phyloP scores from a whole-genome alignment of 1,284 basidiomycete species.

The Rhizopogon hawkerae region DNA sequence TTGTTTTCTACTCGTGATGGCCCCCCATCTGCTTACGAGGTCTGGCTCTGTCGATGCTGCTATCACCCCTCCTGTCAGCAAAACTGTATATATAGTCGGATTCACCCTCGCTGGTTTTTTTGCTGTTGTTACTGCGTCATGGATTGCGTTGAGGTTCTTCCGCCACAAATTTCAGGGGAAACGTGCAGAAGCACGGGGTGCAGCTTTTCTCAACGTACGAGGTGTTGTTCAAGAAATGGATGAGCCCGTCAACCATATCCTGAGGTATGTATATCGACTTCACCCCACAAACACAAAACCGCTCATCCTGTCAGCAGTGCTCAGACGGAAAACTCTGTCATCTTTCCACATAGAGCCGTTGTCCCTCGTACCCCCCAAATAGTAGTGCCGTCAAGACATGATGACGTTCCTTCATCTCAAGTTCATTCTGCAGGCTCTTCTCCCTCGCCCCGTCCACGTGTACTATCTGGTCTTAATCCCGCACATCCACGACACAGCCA shows the following conservation, averaged over 20 bases:
- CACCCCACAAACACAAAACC: neutral
- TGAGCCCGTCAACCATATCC: conserved; percentile 3
- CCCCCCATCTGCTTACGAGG: conserved; percentile 12
- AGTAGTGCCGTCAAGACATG: neutral
- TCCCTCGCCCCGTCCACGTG: conserved; percentile 17
- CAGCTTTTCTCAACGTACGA: conserved; percentile 41
- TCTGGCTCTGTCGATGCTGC: neutral
- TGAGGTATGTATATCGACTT: neutral
- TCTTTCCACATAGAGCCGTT: conserved; percentile 45
- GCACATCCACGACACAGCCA: conserved; percentile 12
- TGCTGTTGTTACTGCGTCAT: conserved; percentile 30
- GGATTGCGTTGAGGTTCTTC: conserved; percentile 32
- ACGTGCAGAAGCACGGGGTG: conserved; percentile 30
- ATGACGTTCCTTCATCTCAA: conserved; percentile 32
- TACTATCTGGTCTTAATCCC: conserved; percentile 11
- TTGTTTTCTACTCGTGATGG: conserved; percentile 12
- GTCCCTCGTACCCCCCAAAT: neutral
- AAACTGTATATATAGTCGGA: conserved; percentile 36
- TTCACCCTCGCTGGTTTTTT: conserved; percentile 38
- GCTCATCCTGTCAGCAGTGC: conserved; percentile 35
- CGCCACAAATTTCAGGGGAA: conserved; percentile 33
- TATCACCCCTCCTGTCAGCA: neutral
- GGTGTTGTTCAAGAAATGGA: conserved; percentile 30
- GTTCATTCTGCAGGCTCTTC: conserved; percentile 30
- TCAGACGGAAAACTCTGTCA: conserved; percentile 35